phyloP scores from a whole-genome alignment of 2,329 filamentous ascomycete genomes.

The Colletotrichum higginsianum region DNA sequence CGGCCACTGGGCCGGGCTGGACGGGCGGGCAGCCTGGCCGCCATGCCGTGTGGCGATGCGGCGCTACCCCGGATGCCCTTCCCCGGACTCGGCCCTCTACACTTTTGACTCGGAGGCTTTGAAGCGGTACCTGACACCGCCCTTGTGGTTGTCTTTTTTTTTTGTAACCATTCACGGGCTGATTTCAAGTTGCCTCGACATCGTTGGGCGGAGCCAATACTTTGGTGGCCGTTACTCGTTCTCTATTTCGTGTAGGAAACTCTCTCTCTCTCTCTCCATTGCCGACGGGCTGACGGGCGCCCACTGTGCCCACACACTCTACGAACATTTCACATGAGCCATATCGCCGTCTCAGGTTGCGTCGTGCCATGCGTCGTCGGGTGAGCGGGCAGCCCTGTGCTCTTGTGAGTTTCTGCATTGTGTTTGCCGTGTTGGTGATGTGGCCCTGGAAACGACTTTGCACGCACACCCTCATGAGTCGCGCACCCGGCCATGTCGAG shows the following conservation, averaged over 20 bases:
- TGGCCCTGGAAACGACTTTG: not conserved
- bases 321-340: not conserved
- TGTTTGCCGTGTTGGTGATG: not conserved
- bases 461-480: not conserved
- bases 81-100: not conserved
- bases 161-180: not conserved
- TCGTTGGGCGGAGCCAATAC: not conserved
- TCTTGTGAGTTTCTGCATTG: not conserved
- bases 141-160: not conserved
- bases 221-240: not conserved
- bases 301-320: not conserved
- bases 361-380: not conserved
- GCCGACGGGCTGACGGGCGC: not conserved
- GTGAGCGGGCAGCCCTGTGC: not conserved
- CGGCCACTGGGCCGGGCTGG: not conserved
- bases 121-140: not conserved
- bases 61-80: not conserved
- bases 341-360: not conserved
- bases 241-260: too few relatives aligned
- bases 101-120: not conserved
- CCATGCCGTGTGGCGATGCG: slow-evolving; percentile 10
- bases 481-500: not conserved
- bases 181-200: too few relatives aligned
- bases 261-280: not conserved
- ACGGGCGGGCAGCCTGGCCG: slow-evolving; percentile 5